Evolutionary conservation across 2,329 filamentous ascomycete genomes (phyloP), one percentile per base, ranked within the genome.

Genomic region (Exserohilum turcica): DNA sequence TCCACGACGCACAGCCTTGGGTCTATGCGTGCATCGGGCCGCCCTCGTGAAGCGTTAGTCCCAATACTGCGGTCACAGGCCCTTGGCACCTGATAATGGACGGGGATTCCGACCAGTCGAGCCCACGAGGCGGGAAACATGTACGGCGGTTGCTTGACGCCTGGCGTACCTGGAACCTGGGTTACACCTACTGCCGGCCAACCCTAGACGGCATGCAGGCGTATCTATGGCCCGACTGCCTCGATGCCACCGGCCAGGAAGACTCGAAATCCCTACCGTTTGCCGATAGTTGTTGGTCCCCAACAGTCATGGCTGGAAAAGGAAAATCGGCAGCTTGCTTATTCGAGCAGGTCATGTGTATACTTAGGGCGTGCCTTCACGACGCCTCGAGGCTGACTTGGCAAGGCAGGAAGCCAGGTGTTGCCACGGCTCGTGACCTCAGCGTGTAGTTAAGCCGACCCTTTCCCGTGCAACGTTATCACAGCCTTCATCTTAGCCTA

Each of bases 371-470:
- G 6, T 19, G 21, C n/a, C 28, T 5, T 6, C n/a, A 15, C 6
- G 9, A 24, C 13, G 19, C 15, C 24, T 51, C 19, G 19, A 16
- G 27, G 31, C n/a, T 52, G 43, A 39, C 3, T 6, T 18, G 16
- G 27, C 24, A 27, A 48, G 18, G 15, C 27, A n/a, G 24, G 6
- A 28, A 27, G 21, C 19, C 33, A n/a, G 21, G 10, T 28, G 19
- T 6, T 13, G 35, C 12, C 19, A 15, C 33, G 19, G 39, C 19
- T 13, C 10, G 16, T 32, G 36, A 15, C 18, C 9, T n/a, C 21
- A 24, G 13, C 16, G 7, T 29, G 3, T 16, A 28, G 52, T 52
- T 57, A 35, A 52, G 47, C 52, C 43, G 47, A 27, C 27, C 18
- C 31, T 54, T 54, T 40, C 51, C 46, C 44, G 15, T 21, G 12